A percentile compares a stretch with the other conserved stretches of the same genome.
These are phyloP conservation scores for Juncus effusus DNA, from an alignment of 176 grass and related monocot genomes.

Conservation along the genomic window DNA sequence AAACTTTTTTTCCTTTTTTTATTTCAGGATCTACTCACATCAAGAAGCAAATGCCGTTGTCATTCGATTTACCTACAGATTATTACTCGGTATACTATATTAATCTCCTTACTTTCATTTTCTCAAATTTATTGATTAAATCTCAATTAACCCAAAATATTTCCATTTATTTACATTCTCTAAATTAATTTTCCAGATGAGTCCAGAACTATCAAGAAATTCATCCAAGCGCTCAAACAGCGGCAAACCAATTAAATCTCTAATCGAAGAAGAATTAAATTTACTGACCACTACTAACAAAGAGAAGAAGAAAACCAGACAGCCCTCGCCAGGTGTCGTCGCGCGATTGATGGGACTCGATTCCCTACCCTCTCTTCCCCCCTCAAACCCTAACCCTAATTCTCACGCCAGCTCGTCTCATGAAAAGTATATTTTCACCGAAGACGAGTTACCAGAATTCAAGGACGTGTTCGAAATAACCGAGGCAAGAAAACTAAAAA, in stretches of 20 bases:
- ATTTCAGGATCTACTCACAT: constrained; percentile 38
- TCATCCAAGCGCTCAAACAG: constrained; percentile 38
- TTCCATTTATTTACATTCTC: background rate
- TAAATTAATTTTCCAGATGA: constrained; percentile 37
- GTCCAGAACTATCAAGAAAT: constrained; percentile 33
- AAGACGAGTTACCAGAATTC: constrained; percentile 62
- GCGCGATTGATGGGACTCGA: constrained; percentile 94
- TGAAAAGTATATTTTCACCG: constrained; percentile 36
- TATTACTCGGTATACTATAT: constrained; percentile 18
- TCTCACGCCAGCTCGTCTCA: constrained; percentile 36
- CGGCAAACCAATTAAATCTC: constrained; percentile 57
- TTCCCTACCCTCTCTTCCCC: constrained; percentile 47
- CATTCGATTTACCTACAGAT: constrained; percentile 14
- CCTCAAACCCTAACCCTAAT: background rate
- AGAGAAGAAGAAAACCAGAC: constrained; percentile 51
- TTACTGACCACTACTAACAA: constrained; percentile 12
- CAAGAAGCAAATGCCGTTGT: constrained; percentile 17
- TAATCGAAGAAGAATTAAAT: constrained; percentile 81
- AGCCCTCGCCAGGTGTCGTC: constrained; percentile 68
- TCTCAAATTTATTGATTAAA: background rate
- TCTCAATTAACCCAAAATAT: background rate
- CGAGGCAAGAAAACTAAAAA: constrained; percentile 43
- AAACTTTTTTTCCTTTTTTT: constrained; percentile 21
- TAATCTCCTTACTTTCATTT: constrained; percentile 5
- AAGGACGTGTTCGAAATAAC: constrained; percentile 95